Percentiles rank a stretch among this genome's conserved stretches.
These are phyloP conservation scores for Curvularia sp. DNA, from an alignment of 2,329 filamentous ascomycete species.

Conservation along the genomic window DNA sequence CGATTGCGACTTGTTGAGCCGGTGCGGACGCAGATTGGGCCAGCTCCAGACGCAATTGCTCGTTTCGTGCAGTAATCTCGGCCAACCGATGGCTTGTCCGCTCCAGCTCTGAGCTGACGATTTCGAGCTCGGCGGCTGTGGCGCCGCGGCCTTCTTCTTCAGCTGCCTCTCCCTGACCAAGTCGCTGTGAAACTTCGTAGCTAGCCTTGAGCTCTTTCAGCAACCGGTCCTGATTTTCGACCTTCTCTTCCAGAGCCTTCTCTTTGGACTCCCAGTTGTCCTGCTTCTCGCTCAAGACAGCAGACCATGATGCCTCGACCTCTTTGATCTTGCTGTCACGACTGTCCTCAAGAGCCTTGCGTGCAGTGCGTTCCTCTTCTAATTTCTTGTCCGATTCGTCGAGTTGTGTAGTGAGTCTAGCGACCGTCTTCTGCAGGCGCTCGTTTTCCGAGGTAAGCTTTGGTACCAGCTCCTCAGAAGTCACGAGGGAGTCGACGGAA, in stretches of 20 bases:
- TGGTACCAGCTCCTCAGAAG: slow-evolving; percentile 90
- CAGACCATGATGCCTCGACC: slow-evolving; percentile 87
- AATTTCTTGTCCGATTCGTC: slow-evolving; percentile 82
- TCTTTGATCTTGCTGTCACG: slow-evolving; percentile 85
- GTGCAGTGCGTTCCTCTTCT: slow-evolving; percentile 75
- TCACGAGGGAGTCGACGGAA: slow-evolving; percentile 89
- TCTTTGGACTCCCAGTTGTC: slow-evolving; percentile 98
- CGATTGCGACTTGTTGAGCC: slow-evolving; percentile 67
- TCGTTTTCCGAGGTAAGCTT: slow-evolving; percentile 88
- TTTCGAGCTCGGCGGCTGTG: slow-evolving; percentile 88
- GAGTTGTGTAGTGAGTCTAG: slow-evolving; percentile 77
- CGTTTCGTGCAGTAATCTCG: slow-evolving; percentile 91
- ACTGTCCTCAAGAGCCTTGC: slow-evolving; percentile 77
- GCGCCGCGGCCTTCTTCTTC: slow-evolving; percentile 69
- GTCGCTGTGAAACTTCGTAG: slow-evolving; percentile 92
- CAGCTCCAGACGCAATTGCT: slow-evolving; percentile 87
- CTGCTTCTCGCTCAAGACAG: slow-evolving; percentile 89
- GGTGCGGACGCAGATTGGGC: slow-evolving; percentile 83
- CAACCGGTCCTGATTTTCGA: slow-evolving; percentile 90
- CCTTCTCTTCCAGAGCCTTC: slow-evolving; percentile 86
- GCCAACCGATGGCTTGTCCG: slow-evolving; percentile 85
- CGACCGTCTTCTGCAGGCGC: slow-evolving; percentile 80
- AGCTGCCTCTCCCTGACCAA: slow-evolving; percentile 73
- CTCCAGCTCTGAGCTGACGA: slow-evolving; percentile 90
- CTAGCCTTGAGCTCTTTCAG: slow-evolving; percentile 95